These are phyloP conservation scores for Paradendryphiella salina DNA, from an alignment of 2,329 filamentous ascomycete species.

Conservation along the genomic window DNA sequence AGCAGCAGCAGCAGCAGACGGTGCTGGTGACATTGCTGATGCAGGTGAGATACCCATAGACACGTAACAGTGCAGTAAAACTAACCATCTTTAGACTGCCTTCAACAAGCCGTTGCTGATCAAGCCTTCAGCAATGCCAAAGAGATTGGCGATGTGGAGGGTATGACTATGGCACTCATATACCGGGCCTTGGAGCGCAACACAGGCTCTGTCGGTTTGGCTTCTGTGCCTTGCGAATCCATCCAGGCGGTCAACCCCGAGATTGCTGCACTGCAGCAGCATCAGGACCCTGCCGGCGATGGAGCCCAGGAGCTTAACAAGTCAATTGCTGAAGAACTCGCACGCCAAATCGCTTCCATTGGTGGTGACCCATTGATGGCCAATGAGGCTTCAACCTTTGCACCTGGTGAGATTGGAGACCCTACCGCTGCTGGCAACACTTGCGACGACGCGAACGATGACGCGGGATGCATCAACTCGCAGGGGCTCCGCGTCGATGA, in stretches of 20 bases:
- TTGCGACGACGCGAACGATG: slow-evolving; percentile 55
- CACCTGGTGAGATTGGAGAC: slow-evolving; percentile 60
- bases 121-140: slow-evolving; percentile 65
- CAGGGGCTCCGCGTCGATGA: slow-evolving; percentile 59
- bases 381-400: slow-evolving; percentile 65
- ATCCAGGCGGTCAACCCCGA: slow-evolving; percentile 65
- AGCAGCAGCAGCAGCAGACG: slow-evolving; percentile 53
- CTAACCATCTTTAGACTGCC: slow-evolving; percentile 52
- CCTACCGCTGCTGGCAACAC: slow-evolving; percentile 57
- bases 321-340: slow-evolving; percentile 62
- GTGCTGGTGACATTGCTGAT: slow-evolving; percentile 56
- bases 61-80: background rate
- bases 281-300: slow-evolving; percentile 67
- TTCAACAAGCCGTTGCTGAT: slow-evolving; percentile 62
- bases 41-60: slow-evolving; percentile 34
- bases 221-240: slow-evolving; percentile 60
- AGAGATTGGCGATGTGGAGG: slow-evolving; percentile 55
- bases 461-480: slow-evolving; percentile 60
- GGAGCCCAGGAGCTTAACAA: slow-evolving; percentile 63
- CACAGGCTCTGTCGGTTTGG: slow-evolving; percentile 60
- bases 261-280: slow-evolving; percentile 65
- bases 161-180: slow-evolving; percentile 59
- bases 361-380: slow-evolving; percentile 66
- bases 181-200: slow-evolving; percentile 63
- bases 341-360: slow-evolving; percentile 62